phyloP scores from a whole-genome alignment of 768 basidiomycete species.

The Neoboletus magnificus region DNA sequence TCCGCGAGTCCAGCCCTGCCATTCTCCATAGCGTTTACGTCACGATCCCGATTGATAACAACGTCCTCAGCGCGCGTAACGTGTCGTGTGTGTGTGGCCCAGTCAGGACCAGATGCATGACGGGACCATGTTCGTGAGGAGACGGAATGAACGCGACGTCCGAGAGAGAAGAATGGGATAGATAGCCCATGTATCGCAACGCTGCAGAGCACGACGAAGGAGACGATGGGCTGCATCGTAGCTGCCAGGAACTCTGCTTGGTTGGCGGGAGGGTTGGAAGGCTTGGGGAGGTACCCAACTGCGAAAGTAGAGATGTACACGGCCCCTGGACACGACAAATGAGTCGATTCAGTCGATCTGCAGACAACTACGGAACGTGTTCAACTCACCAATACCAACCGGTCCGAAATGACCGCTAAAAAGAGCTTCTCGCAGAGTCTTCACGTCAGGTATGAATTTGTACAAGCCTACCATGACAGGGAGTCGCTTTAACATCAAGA shows the following conservation, averaged over 20 bases:
- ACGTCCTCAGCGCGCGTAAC: constrained; percentile 73
- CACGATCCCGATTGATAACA: constrained; percentile 78
- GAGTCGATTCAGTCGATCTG: constrained; percentile 1
- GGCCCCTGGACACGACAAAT: constrained; percentile 49
- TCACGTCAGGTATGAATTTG: constrained; percentile 93
- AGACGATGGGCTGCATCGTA: constrained; percentile 88
- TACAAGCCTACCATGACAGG: constrained; percentile 84
- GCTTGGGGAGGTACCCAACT: constrained; percentile 51
- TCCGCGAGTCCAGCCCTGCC: constrained; percentile 35
- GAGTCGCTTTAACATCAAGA: constrained; percentile 80
- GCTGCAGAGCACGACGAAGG: constrained; percentile 91
- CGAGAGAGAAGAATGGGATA: constrained; percentile 92
- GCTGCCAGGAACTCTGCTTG: constrained; percentile 66
- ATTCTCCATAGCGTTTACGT: constrained; percentile 46
- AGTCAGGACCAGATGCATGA: constrained; percentile 70
- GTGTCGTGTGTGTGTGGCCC: constrained; percentile 74
- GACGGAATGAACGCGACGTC: constrained; percentile 79
- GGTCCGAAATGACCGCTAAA: constrained; percentile 97
- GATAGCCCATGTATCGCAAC: constrained; percentile 87
- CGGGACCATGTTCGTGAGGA: constrained; percentile 88
- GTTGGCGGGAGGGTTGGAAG: constrained; percentile 43
- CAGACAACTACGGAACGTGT: neutral
- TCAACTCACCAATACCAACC: constrained; percentile 62
- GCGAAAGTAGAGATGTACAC: constrained; percentile 92
- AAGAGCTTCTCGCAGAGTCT: constrained; percentile 88